Evolutionary conservation across 208 protist genomes (phyloP).

Genomic region (Trypanosoma conorhini): DNA sequence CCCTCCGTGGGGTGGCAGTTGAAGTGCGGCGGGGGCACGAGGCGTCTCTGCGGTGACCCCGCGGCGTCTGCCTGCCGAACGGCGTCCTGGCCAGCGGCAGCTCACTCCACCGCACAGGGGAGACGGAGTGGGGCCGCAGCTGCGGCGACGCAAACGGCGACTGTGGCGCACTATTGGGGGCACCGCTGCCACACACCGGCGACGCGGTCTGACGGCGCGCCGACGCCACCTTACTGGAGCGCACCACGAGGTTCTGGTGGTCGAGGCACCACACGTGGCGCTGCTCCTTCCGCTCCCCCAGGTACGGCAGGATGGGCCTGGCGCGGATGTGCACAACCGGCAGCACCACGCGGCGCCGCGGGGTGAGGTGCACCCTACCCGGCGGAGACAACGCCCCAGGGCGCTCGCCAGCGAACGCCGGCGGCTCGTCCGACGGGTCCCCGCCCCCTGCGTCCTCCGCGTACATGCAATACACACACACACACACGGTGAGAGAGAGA

Average conservation of each 20-base stretch:
- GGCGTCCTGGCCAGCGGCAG: background rate
- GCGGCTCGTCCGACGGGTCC: background rate
- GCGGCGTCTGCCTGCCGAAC: constrained; percentile 19
- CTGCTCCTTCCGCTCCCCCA: constrained; percentile 60
- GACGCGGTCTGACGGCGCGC: background rate
- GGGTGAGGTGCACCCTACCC: background rate
- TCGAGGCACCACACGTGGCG: constrained; percentile 78
- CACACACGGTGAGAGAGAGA: constrained; percentile 1
- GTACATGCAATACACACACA: background rate
- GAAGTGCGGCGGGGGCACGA: background rate
- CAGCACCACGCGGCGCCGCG: background rate
- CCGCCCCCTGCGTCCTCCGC: constrained; percentile 7
- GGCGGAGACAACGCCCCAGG: background rate
- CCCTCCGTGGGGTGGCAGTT: background rate
- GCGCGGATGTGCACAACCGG: constrained; percentile 85
- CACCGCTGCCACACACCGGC: background rate
- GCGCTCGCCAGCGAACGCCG: background rate
- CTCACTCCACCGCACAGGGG: background rate
- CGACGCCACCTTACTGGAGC: background rate
- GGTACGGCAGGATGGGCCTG: constrained; percentile 58
- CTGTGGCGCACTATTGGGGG: background rate
- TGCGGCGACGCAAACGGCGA: background rate
- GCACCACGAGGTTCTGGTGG: constrained; percentile 80
- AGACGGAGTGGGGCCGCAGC: background rate
- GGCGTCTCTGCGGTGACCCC: constrained; percentile 1